Evolutionary conservation across 805 yeast species (phyloP).

Genomic region (Metschnikowia borealis): DNA sequence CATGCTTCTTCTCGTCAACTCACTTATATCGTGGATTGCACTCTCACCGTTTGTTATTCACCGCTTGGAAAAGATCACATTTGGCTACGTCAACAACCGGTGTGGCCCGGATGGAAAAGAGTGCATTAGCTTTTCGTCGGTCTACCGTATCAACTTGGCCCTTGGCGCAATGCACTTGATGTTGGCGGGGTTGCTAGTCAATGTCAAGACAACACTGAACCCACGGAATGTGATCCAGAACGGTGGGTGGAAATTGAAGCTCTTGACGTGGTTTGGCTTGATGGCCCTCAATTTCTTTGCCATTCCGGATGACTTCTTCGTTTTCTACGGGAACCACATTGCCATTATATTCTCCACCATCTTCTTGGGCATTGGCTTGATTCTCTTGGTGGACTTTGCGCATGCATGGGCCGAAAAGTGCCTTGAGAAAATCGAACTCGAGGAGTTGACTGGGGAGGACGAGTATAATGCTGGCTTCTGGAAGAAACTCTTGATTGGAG

Average conservation of each 20-base stretch:
- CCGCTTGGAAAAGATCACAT: conserved; percentile 66
- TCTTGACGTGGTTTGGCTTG: conserved; percentile 54
- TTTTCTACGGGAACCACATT: conserved; percentile 86
- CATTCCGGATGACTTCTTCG: conserved; percentile 82
- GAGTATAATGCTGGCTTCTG: conserved; percentile 57
- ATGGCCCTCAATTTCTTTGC: conserved; percentile 58
- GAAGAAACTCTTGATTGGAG: conserved; percentile 78
- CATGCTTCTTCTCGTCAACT: conserved; percentile 66
- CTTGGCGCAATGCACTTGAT: conserved; percentile 74
- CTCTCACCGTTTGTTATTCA: conserved; percentile 74
- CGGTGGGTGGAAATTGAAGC: conserved; percentile 84
- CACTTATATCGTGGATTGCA: conserved; percentile 88
- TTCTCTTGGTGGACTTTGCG: conserved; percentile 91
- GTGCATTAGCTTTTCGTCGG: conserved; percentile 87
- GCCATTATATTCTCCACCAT: conserved; percentile 81
- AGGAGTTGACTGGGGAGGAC: conserved; percentile 49
- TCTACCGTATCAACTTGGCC: conserved; percentile 88
- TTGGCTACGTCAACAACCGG: conserved; percentile 63
- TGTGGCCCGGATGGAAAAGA: conserved; percentile 72
- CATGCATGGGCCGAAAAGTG: conserved; percentile 99
- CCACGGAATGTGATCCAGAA: conserved; percentile 83
- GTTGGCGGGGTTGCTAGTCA: conserved; percentile 62
- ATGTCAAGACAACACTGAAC: conserved; percentile 72
- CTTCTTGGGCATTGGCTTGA: conserved; percentile 85
- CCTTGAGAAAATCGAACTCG: conserved; percentile 82